Base-by-base conservation (phyloP, 306 rosid species). In the Begonia peltatifolia region DNA sequence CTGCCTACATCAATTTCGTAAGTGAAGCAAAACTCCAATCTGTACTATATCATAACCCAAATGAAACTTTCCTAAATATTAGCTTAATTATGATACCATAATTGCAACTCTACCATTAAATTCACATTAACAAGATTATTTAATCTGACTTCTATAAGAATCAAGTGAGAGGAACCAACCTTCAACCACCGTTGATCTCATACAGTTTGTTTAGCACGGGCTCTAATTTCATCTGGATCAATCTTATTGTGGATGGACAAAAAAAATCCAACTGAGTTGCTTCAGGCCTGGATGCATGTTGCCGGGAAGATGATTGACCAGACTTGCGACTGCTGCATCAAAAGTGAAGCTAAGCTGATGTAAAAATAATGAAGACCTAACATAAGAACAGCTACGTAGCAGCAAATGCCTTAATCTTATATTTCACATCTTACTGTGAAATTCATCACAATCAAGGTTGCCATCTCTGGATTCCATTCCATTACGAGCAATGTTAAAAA, bases 231-330 rank as follows among this genome's bases (percentile, higher is more conserved):
- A 36, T 89, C 97, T 7, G 95, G 95, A 56, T 89, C 97, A 70
- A 89, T 69, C 76, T 84, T 89, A 89, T 50, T 74, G 93, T 54
- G 96, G 96, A 0, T 88, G 94, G 63, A 86, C 75, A 2, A 55
- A 92, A 52, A 68, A 86, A 92, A 81, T 92, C 99, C 80, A 92
- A 61, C 5, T 94, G 99, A 15, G 94, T 83, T 47, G 99, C 99
- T 77, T 86, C 99, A 0, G 96, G 99, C 60, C 94, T 81, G 48
- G 86, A 69, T 55, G 99, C 79, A 16, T 73, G 88, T 61, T 76
- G 92, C 65, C 93, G 71, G 35, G 93, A 68, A 57, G 99, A 90
- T 36, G 94, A 81, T 59, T 79, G 87, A 49, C 99, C 76, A 60
- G 96, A 74, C 56, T 80, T 92, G 14, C 84, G 84, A 38, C 70